Evolutionary conservation across 352 stramenopile species (phyloP), one percentile per base, ranked within the genome.

Genomic region (Blastocystis sp.): DNA sequence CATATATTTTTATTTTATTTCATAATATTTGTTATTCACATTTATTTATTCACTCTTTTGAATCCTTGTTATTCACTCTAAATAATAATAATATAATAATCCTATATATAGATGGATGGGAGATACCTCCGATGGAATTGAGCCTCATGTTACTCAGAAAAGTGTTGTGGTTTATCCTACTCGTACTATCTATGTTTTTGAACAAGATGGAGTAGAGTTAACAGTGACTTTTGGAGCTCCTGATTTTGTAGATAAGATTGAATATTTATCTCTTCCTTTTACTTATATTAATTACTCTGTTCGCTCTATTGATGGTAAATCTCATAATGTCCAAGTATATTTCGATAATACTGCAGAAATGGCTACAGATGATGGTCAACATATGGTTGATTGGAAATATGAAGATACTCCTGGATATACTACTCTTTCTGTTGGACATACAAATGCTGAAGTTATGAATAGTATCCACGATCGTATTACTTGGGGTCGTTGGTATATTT

Each of bases 301-400:
- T 9, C 11, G 4, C 1, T 57, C 34, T 19, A 9, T 52, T 18
- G 59, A 67, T 21, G 49, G 37, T 11, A 11, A n/a, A 2, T 32
- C 21, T 11, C 59, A 67, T 33, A 55, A 67, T 11, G 59, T 67
- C 23, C 16, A 66, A 41, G 18, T 67, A 2, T 67, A 67, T 34
- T 58, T 67, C 35, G 59, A 67, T 36, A 42, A 39, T 23, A 49
- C 49, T 1, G 59, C 33, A 4, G 52, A 67, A 19, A 35, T 37
- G 13, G n/a, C 11, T 27, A 46, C 39, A 0, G n/a, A 62, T 34
- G 18, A 18, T 6, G 16, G 9, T 13, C 34, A 30, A 7, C 28
- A 41, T 4, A 32, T 41, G 13, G 35, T 67, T n/a, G 25, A 31
- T 11, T 66, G 42, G 54, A 11, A 13, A 18, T 41, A 33, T 18